Percentiles rank a stretch among this genome's conserved stretches.
Conservation (phyloP, 257 asterid genomes). For the Perilla frutescens region DNA sequence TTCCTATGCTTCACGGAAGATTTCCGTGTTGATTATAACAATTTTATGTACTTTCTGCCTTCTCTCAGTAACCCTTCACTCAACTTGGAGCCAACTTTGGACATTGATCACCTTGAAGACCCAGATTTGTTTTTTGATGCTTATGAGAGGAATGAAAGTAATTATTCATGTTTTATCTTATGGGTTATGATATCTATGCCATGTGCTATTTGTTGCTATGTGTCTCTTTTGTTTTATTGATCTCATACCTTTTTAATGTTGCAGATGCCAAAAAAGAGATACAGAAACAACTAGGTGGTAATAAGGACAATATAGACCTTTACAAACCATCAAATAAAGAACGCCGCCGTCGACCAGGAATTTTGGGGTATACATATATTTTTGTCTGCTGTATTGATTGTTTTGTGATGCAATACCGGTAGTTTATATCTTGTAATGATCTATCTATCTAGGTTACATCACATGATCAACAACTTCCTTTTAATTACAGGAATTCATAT, state of each 20-base stretch:
- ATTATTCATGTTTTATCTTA: conserved; percentile 22
- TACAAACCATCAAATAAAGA: conserved; percentile 45
- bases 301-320: conserved; percentile 39
- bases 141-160: conserved; percentile 75
- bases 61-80: conserved; percentile 64
- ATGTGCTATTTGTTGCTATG: conserved; percentile 17
- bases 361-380: conserved; percentile 63
- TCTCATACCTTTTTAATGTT: conserved; percentile 10
- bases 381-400: conserved; percentile 25
- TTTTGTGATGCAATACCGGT: conserved; percentile 26
- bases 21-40: conserved; percentile 9
- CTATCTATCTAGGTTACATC: conserved; percentile 11
- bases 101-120: conserved; percentile 55
- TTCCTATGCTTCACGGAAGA: neutral
- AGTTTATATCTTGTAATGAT: conserved; percentile 11
- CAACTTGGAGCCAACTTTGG: conserved; percentile 51
- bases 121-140: conserved; percentile 77
- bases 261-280: conserved; percentile 83
- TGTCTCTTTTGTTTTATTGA: conserved; percentile 14
- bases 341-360: conserved; percentile 68
- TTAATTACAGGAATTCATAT: conserved; percentile 58
- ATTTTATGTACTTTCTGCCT: conserved; percentile 29
- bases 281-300: conserved; percentile 64
- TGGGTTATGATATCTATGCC: neutral
- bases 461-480: conserved; percentile 29